phyloP scores from a whole-genome alignment of 169 alveolate species.

The Plasmodium malariae region DNA sequence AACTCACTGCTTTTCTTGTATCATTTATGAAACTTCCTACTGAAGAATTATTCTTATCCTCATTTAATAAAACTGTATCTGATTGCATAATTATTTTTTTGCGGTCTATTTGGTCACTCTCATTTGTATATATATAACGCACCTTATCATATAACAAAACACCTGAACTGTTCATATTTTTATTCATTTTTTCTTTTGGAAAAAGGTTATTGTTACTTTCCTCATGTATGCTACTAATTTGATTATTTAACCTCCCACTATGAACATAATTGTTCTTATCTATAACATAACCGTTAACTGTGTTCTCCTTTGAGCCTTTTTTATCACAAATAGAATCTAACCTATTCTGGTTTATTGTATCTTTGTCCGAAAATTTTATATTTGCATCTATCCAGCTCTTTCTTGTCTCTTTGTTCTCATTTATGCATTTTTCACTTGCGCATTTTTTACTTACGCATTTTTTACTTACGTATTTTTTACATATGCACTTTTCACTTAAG shows the following conservation, averaged over 20 bases:
- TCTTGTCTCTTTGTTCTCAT: background rate
- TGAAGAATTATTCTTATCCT: background rate
- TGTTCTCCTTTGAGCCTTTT: background rate
- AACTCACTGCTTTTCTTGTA: background rate
- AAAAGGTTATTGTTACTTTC: background rate
- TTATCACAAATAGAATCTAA: background rate
- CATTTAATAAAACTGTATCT: background rate
- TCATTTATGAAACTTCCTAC: background rate
- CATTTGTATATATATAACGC: background rate
- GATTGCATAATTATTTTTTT: background rate
- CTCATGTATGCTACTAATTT: background rate
- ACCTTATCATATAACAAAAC: background rate
- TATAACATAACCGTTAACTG: background rate
- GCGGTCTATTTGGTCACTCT: background rate
- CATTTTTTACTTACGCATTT: background rate
- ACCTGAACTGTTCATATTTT: background rate
- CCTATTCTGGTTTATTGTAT: background rate
- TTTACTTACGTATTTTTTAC: background rate
- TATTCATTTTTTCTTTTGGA: background rate
- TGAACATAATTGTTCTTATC: background rate
- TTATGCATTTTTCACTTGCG: background rate
- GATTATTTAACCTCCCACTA: background rate
- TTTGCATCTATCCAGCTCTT: background rate
- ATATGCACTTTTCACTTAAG: background rate
- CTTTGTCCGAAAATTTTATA: background rate